Evolutionary conservation across 2,329 filamentous ascomycete genomes (phyloP).

Genomic region (Cercospora canescens): DNA sequence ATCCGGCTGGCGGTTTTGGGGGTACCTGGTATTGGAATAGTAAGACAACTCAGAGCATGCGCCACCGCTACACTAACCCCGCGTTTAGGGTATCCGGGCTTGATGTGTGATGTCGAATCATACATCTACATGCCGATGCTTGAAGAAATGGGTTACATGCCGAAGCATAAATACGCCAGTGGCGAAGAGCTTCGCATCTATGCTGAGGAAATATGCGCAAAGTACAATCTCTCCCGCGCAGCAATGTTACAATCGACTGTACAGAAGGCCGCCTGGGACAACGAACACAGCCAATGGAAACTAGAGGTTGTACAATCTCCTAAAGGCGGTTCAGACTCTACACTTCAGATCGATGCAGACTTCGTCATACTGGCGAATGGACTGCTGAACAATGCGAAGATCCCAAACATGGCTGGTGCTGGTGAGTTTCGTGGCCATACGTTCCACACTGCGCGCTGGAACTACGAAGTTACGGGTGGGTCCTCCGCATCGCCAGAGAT

Average conservation of each 20-base stretch:
- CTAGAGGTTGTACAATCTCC: constrained; percentile 34
- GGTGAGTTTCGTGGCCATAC: constrained; percentile 41
- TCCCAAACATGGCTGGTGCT: constrained; percentile 46
- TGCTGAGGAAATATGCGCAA: constrained; percentile 45
- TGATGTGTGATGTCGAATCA: constrained; percentile 59
- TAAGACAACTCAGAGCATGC: background rate
- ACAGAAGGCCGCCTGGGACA: constrained; percentile 50
- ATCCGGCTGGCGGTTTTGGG: constrained; percentile 51
- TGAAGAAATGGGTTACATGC: constrained; percentile 62
- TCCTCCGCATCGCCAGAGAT: constrained; percentile 34
- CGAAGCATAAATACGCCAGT: constrained; percentile 50
- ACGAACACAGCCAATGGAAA: constrained; percentile 37
- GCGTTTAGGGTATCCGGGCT: constrained; percentile 44
- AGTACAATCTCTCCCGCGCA: constrained; percentile 44
- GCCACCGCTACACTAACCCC: background rate
- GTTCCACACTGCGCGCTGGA: constrained; percentile 50
- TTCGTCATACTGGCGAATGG: constrained; percentile 46
- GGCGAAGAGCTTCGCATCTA: constrained; percentile 51
- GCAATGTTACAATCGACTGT: constrained; percentile 52
- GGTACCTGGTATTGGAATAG: constrained; percentile 53
- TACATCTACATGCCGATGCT: constrained; percentile 60
- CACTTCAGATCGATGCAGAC: constrained; percentile 35
- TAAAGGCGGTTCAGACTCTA: constrained; percentile 27
- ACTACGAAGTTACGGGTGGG: constrained; percentile 45
- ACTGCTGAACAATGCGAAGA: constrained; percentile 45